Evolutionary conservation across 202 grass and related monocot genomes (phyloP), one percentile per base, ranked within the genome.

Genomic region (Hordeum pubiflorum): DNA sequence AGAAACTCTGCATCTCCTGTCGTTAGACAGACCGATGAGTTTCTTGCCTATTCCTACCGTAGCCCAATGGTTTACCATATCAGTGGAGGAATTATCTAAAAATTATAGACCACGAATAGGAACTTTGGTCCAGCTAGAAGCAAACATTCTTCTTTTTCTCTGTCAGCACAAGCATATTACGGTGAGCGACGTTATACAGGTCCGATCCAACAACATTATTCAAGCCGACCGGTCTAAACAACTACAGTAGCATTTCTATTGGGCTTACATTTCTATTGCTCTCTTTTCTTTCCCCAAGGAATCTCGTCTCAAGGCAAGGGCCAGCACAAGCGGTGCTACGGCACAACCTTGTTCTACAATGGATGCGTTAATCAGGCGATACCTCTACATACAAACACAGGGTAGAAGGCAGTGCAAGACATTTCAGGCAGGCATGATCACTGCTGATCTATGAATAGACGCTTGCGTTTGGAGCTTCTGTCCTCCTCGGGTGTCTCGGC

Each of bases 401-500:
- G 2, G 58, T 17, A 58, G 72, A n/a, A 4, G 11, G 39, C 48
- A 8, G 59, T 5, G 15, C 1, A 29, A 5, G 46, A 1, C 58
- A 79, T 38, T 23, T 52, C n/a, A 56, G 46, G 43, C 48, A 40
- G 56, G 58, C 46, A 24, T 60, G 31, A 34, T 78, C 66, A 85
- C 6, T 89, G 23, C 61, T 83, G 14, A 33, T 36, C 2, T 58
- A 68, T 41, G 41, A 88, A 90, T 13, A 89, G 86, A 20, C 84
- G 75, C 65, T 39, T 91, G 12, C 70, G 82, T 82, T 94, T 97
- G 13, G 50, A 69, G 7, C 76, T 84, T 26, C 52, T 77, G 31
- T 79, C 81, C 58, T 82, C 78, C 22, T 79, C 89, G 1, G 80
- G 83, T 22, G 89, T 84, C 66, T 92, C 89, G 7, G 79, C 75